Base-by-base conservation (phyloP, 2,329 filamentous ascomycete species). In the Paracoccidioides brasiliensis region DNA sequence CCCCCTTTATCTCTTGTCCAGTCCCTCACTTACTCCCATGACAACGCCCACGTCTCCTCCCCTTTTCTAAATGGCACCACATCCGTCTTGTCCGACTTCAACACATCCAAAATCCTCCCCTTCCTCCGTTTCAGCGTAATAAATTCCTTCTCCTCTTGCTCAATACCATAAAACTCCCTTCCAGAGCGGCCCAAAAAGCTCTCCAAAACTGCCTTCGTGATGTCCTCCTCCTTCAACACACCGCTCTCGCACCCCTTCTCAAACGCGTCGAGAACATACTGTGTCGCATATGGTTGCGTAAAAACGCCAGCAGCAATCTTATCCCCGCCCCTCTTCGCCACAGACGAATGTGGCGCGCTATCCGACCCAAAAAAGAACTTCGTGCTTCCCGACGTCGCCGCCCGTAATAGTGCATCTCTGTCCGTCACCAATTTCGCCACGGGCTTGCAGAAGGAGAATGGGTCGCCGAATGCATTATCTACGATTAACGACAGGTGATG, bases 401-500 rank as follows among this genome's bases (percentile, higher is more conserved):
- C 80, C 46, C 80, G 77, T 53, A 94, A 70, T 43, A 95, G 76
- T 5, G 88, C 86, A 53, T 84, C 80, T 4, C 89, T 80, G 65
- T 90, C 84, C 14, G 77, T 79, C 0, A 87, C 83, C 40, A 81
- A 83, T 74, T 88, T 88, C 52, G 85, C 81, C 37, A 86, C 81
- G 4, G 84, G 84, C 67, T 88, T 88, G 74, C 84, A 88, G 74
- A 90, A 94, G 65, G 84, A 81, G 80, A 91, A 83, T 66, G 90
- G 79, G 64, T 86, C 80, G 54, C 76, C 75, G 22, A 82, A 81
- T 75, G 84, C 85, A 63, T 90, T 83, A 64, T 93, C 85, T 14
- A 88, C 82, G 10, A 85, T 88, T 37, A 96, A 78, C 62, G 81
- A 89, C 28, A 95, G 76, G 65, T 95, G 90, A 66, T 95, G 90